Base-by-base conservation (phyloP, 768 basidiomycete species). In the Mycena alexandri region DNA sequence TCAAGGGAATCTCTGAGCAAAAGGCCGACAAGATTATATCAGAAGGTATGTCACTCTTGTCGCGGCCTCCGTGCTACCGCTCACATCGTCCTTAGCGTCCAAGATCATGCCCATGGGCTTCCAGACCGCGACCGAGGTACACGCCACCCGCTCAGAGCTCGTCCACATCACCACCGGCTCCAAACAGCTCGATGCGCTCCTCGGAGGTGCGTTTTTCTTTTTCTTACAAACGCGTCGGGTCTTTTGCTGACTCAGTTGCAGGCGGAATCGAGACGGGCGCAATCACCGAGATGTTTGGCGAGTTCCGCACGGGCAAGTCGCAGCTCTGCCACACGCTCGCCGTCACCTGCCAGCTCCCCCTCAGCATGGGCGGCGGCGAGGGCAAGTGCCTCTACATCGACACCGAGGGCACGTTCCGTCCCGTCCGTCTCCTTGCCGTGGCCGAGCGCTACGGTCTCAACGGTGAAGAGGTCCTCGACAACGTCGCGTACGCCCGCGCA, bases 331-430 rank as follows among this genome's bases (percentile, higher is more conserved):
- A 99, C 76, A 98, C 97, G 0, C 89, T 99, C 51, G 96, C 98
- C 5, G 98, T 98, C 13, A 98, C 98, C 6, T 99, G 98, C 76
- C 97, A 99, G 81, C 87, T 99, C 16, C 98, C 98, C 2, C 92
- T 96, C 47, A 92, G 89, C 74, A 98, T 99, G 96, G 97, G 98
- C 21, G 98, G 98, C 17, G 98, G 98, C 14, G 98, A 99, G 80
- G 98, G 98, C 43, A 99, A 99, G 81, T 98, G 97, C 75, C 83
- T 99, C 50, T 99, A 98, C 79, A 98, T 99, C 80, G 98, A 99
- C 78, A 99, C 98, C 0, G 98, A 99, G 76, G 97, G 97, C 29
- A 99, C 98, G 11, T 99, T 99, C 84, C 95, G 98, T 72, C 98
- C 98, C 22, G 93, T 94, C 46, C 93, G 98, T 60, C 84, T 99